Base-by-base conservation (phyloP, 768 basidiomycete genomes). In the Mycena vitilis region DNA sequence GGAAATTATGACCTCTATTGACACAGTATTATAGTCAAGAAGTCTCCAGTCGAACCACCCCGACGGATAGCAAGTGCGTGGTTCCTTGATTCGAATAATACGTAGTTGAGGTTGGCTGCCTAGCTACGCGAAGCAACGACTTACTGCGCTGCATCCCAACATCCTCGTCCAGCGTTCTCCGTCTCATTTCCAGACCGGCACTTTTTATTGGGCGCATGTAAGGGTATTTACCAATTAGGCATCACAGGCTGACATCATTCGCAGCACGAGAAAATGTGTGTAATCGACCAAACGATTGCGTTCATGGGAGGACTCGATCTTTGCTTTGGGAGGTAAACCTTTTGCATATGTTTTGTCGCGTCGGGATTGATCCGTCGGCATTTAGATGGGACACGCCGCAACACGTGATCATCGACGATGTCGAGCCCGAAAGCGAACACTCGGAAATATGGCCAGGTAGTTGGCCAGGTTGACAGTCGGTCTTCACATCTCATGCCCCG, bases 131-230 rank as follows among this genome's bases (percentile, higher is more conserved):
- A 99, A 99, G 75, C 92, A 94, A 73, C 87, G 87, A 36, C 78
- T 99, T 34, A 85, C 86, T 23, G 86, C 84, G 0, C 80, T 99
- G 15, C 97, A 99, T 76, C 89, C 91, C 5, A 98, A 99, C 79
- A 93, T 99, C 61, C 90, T 96, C 89, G 90, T 99, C 3, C 98
- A 99, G 76, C 90, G 98, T 30, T 98, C 97, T 6, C 98, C 98
- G 0, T 97, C 95, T 3, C 98, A 99, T 80, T 95, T 98, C 79
- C 93, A 95, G 76, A 98, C 96, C 0, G 96, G 96, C 15, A 99
- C 96, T 3, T 95, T 97, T 78, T 96, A 98, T 76, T 99, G 98
- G 98, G 96, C 97, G 34, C 98, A 99, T 81, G 96, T 97, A 75
- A 40, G 10, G 44, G 22, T 22, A 60, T 68, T 63, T 40, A 30